Evolutionary conservation across 768 basidiomycete species (phyloP).

Genomic region (Pulveroboletus ravenelii): DNA sequence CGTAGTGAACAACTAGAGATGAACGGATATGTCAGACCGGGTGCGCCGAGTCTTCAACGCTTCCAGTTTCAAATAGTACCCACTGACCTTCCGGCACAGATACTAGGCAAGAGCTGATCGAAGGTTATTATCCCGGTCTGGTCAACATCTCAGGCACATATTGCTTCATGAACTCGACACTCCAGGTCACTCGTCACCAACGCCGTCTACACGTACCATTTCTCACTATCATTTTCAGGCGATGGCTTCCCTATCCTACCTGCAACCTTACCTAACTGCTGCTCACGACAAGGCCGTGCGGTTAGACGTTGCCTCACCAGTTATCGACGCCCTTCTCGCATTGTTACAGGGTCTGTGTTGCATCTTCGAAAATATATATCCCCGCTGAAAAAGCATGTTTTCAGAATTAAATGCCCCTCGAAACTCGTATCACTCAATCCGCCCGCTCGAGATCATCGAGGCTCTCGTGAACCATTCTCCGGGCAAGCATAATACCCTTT

Average conservation of each 20-base stretch:
- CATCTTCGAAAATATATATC: not conserved
- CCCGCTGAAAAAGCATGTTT: slow-evolving; percentile 2
- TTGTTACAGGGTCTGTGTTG: slow-evolving; percentile 57
- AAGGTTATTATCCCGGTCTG: slow-evolving; percentile 78
- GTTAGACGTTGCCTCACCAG: slow-evolving; percentile 79
- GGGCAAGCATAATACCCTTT: slow-evolving; percentile 57
- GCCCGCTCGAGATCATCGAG: slow-evolving; percentile 68
- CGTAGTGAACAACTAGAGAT: slow-evolving; percentile 54
- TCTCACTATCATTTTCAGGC: slow-evolving; percentile 49
- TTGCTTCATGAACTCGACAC: slow-evolving; percentile 96
- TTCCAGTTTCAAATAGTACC: not conserved
- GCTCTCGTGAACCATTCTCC: slow-evolving; percentile 56
- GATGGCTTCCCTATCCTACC: slow-evolving; percentile 78
- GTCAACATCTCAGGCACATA: slow-evolving; percentile 95
- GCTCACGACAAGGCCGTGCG: slow-evolving; percentile 74
- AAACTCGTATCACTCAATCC: slow-evolving; percentile 53
- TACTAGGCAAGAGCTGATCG: slow-evolving; percentile 19
- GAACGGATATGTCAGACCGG: slow-evolving; percentile 32
- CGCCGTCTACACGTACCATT: not conserved
- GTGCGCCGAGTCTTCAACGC: slow-evolving; percentile 17
- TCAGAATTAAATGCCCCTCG: slow-evolving; percentile 64
- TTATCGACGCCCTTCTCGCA: slow-evolving; percentile 74
- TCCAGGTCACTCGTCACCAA: slow-evolving; percentile 55
- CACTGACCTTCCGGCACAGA: slow-evolving; percentile 14
- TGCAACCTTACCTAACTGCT: slow-evolving; percentile 74